A percentile compares a stretch with the other conserved stretches of the same genome.
These are phyloP conservation scores for Pharnaceum exiguum DNA, from an alignment of 148 eudicot genomes.

Conservation along the genomic window DNA sequence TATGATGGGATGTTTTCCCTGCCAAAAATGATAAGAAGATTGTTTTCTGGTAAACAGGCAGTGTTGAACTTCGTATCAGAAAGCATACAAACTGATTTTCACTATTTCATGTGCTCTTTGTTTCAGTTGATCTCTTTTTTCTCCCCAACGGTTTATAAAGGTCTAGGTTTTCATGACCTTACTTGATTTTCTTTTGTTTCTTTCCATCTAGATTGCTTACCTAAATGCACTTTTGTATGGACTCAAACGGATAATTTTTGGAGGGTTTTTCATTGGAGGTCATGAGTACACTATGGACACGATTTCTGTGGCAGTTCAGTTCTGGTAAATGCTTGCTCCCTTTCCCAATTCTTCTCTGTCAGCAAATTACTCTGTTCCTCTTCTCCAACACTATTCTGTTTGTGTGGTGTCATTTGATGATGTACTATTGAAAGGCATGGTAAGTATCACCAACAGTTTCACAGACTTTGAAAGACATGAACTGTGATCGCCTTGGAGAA, in stretches of 20 bases:
- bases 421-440: neutral
- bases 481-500: too few species aligned
- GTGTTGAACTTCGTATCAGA: neutral
- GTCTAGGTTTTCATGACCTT: neutral
- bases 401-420: neutral
- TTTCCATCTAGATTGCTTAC: conserved; percentile 66
- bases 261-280: conserved; percentile 91
- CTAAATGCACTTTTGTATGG: conserved; percentile 79
- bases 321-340: conserved; percentile 48
- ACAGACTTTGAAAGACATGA: too few species aligned
- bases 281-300: conserved; percentile 99
- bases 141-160: neutral
- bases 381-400: too few species aligned
- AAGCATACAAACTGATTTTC: neutral
- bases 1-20: too few species aligned
- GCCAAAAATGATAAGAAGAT: too few species aligned
- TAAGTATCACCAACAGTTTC: too few species aligned
- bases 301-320: conserved; percentile 83
- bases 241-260: conserved; percentile 86
- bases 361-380: neutral
- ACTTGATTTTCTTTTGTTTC: neutral
- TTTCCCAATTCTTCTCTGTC: neutral
- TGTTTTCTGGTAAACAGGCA: too few species aligned
- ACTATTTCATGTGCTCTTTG: neutral
- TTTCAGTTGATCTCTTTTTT: neutral